Evolutionary conservation across 495 filamentous ascomycete species (phyloP).

Genomic region (Astrocystis sublimbata): DNA sequence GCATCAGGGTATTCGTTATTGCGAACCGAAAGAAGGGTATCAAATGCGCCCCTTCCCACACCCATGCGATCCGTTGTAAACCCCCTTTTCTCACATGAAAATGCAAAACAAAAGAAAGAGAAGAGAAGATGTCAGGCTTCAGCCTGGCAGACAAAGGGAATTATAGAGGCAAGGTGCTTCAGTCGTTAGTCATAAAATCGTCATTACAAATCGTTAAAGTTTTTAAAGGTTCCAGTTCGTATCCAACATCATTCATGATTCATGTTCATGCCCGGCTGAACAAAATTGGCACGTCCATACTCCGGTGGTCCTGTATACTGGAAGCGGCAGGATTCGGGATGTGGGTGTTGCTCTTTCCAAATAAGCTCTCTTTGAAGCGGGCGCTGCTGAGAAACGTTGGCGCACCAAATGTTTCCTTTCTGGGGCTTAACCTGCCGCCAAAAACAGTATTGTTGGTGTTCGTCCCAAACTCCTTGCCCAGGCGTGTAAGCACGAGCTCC

Average conservation of each 20-base stretch:
- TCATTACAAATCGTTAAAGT: slow-evolving; percentile 14
- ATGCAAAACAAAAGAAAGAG: slow-evolving; percentile 10
- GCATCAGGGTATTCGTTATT: slow-evolving; percentile 10
- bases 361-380: slow-evolving; percentile 44
- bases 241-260: slow-evolving; percentile 18
- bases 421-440: slow-evolving; percentile 13
- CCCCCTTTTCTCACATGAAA: slow-evolving; percentile 10
- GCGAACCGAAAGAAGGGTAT: slow-evolving; percentile 12
- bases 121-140: slow-evolving; percentile 12
- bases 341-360: slow-evolving; percentile 39
- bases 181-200: slow-evolving; percentile 17
- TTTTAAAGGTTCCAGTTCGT: background rate
- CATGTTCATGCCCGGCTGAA: slow-evolving; percentile 42
- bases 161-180: background rate
- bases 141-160: slow-evolving; percentile 19
- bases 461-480: slow-evolving; percentile 43
- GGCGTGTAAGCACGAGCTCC: slow-evolving; percentile 47
- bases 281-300: slow-evolving; percentile 53
- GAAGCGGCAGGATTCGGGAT: slow-evolving; percentile 17
- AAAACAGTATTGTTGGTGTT: slow-evolving; percentile 6
- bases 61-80: slow-evolving; percentile 13
- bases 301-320: slow-evolving; percentile 31
- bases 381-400: slow-evolving; percentile 32
- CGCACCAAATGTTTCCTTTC: slow-evolving; percentile 29
- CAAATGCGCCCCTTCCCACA: slow-evolving; percentile 15